phyloP scores from a whole-genome alignment of 2,329 filamentous ascomycete species.

The Setomelanomma holmii region DNA sequence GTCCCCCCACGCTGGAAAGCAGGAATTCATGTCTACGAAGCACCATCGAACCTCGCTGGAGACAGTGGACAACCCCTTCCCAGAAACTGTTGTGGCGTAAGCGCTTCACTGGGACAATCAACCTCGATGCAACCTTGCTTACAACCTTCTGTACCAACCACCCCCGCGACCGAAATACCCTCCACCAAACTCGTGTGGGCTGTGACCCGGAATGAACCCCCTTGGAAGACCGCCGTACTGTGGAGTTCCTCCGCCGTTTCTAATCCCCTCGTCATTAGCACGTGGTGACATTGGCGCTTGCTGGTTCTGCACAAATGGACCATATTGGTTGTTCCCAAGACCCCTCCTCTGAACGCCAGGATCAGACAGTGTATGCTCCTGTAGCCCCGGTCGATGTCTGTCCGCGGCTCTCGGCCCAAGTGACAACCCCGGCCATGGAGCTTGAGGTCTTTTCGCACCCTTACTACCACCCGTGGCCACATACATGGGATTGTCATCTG shows the following conservation, averaged over 20 bases:
- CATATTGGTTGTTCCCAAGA: neutral
- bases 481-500: slow-evolving; percentile 1
- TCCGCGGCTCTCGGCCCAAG: neutral
- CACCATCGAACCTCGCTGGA: too few species aligned
- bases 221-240: neutral
- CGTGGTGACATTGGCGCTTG: neutral
- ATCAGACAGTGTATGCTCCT: slow-evolving; percentile 4
- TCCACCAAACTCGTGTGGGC: neutral
- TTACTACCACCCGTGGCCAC: neutral
- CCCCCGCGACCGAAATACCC: neutral
- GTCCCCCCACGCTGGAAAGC: too few species aligned
- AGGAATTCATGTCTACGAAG: too few species aligned
- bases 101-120: too few species aligned
- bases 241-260: neutral
- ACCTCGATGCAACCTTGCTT: too few species aligned
- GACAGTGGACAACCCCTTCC: too few species aligned
- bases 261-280: neutral
- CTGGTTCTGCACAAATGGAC: neutral
- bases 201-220: neutral
- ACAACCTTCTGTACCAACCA: too few species aligned
- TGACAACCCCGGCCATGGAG: neutral
- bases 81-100: too few species aligned
- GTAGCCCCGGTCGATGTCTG: neutral
- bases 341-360: neutral
- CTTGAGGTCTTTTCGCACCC: neutral